A percentile compares a stretch with the other conserved stretches of the same genome.
Conservation (phyloP, 2,329 filamentous ascomycete species). For the Phaeophleospora eucalypticola region DNA sequence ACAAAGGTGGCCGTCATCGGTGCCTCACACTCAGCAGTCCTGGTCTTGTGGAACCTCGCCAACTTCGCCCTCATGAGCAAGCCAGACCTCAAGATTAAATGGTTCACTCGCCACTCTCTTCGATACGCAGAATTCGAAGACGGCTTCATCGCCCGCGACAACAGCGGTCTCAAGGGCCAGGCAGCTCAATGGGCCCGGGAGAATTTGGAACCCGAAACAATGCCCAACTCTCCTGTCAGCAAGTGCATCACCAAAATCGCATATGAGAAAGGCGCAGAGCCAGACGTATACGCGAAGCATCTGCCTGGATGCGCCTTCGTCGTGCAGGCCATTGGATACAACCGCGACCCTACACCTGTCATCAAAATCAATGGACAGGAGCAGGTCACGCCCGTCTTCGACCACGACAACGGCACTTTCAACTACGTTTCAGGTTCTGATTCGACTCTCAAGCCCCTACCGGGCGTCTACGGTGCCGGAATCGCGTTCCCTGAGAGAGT, state of each 20-base stretch:
- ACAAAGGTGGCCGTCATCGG: constrained; percentile 56
- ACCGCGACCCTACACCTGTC: constrained; percentile 47
- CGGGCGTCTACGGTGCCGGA: constrained; percentile 57
- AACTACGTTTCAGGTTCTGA: constrained; percentile 16
- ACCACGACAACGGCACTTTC: constrained; percentile 40
- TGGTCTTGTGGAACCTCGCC: constrained; percentile 59
- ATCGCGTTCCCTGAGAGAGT: constrained; percentile 62
- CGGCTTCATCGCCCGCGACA: constrained; percentile 62
- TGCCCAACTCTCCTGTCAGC: constrained; percentile 45
- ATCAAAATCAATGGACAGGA: constrained; percentile 35
- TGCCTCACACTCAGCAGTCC: constrained; percentile 60
- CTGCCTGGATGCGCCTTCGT: constrained; percentile 51
- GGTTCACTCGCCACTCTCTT: constrained; percentile 59
- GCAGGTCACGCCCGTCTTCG: constrained; percentile 40
- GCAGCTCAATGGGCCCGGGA: constrained; percentile 57
- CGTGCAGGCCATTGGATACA: constrained; percentile 59
- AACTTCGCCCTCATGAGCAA: constrained; percentile 51
- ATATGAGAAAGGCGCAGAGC: constrained; percentile 49
- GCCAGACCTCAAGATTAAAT: constrained; percentile 53
- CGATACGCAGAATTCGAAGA: constrained; percentile 60
- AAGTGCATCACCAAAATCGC: constrained; percentile 36
- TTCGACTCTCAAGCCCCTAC: constrained; percentile 35
- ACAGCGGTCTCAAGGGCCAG: constrained; percentile 61
- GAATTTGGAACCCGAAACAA: constrained; percentile 53
- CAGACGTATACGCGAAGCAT: constrained; percentile 42